phyloP scores from a whole-genome alignment of 140 eudicot genomes.

The Senecio squalidus region DNA sequence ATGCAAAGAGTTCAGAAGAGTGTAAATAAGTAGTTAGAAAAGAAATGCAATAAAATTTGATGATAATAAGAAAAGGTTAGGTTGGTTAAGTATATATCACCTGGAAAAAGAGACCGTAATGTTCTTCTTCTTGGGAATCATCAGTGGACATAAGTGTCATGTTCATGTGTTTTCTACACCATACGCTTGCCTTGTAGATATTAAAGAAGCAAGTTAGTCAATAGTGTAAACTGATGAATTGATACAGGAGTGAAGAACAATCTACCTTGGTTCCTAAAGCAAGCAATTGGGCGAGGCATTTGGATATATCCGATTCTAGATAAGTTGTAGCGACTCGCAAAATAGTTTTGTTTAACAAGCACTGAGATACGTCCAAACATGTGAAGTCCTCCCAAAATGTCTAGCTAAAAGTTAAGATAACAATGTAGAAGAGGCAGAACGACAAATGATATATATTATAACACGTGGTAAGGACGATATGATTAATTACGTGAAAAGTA shows the following conservation, averaged over 20 bases:
- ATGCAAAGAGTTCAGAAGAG: too few relatives aligned
- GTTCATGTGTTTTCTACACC: conserved; percentile 84
- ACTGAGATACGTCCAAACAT: conserved; percentile 86
- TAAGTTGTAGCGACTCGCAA: conserved; percentile 69
- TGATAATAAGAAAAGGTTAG: background rate
- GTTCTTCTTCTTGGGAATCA: conserved; percentile 94
- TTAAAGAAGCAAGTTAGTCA: conserved; percentile 1
- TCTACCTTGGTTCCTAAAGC: conserved; percentile 61
- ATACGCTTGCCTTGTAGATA: conserved; percentile 55
- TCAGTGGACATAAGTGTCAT: conserved; percentile 84
- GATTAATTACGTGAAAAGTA: background rate
- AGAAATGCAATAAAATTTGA: background rate
- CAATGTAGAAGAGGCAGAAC: background rate
- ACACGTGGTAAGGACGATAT: background rate
- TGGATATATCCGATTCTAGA: conserved; percentile 48
- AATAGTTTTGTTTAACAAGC: conserved; percentile 77
- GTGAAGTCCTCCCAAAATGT: conserved; percentile 95
- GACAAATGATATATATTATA: background rate
- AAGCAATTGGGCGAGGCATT: conserved; percentile 46
- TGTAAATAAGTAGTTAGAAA: too few relatives aligned
- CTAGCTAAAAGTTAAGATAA: conserved; percentile 47
- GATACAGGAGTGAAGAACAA: background rate
- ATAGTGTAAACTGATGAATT: background rate
- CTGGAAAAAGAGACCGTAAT: conserved; percentile 56
- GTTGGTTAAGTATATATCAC: conserved; percentile 22